Evolutionary conservation across 495 filamentous ascomycete genomes (phyloP).

Genomic region (Aspergillus mulundensis): DNA sequence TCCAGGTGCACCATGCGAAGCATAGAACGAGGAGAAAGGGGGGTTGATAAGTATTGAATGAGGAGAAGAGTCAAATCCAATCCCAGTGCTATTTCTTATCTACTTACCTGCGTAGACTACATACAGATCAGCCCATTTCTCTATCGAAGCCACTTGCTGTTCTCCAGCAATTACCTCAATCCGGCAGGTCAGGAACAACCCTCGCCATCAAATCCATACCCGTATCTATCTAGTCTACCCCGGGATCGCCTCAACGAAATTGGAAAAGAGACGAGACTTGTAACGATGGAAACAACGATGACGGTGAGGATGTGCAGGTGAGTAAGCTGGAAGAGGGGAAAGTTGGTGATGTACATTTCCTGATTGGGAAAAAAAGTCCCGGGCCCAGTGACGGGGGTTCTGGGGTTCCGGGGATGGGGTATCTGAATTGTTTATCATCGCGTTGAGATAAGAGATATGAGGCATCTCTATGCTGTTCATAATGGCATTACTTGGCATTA

Average conservation of each 20-base stretch:
- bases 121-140: neutral
- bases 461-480: no score
- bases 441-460: no score
- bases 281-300: neutral
- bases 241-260: conserved; percentile 28
- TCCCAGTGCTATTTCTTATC: neutral
- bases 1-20: neutral
- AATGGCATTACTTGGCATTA: no score
- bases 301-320: no score
- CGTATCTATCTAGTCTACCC: neutral
- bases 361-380: conserved; percentile 38
- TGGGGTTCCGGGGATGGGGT: neutral
- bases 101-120: neutral
- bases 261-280: conserved; percentile 15
- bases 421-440: no score
- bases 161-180: neutral
- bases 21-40: neutral
- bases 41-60: neutral
- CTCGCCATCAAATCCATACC: no score
- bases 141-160: no score
- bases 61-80: neutral
- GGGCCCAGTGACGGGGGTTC: neutral
- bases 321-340: neutral
- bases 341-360: conserved; percentile 18
- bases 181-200: neutral